Evolutionary conservation across 2,329 filamentous ascomycete genomes (phyloP).

Genomic region (Acrocalymma vagum): DNA sequence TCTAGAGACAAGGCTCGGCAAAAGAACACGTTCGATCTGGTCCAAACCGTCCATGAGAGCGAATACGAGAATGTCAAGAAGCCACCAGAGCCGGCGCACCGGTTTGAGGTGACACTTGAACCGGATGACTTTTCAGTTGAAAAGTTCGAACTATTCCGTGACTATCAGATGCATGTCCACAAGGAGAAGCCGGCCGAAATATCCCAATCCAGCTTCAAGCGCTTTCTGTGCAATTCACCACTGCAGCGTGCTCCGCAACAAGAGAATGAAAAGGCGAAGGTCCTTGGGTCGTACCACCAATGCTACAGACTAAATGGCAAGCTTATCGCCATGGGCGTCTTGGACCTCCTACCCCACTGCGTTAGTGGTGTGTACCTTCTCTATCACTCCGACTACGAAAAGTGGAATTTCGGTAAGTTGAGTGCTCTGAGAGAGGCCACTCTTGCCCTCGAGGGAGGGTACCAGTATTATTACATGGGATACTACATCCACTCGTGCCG

Average conservation of each 20-base stretch:
- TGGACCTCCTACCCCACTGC: conserved; percentile 78
- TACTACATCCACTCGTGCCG: conserved; percentile 83
- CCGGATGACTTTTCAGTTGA: conserved; percentile 75
- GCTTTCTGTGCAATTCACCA: conserved; percentile 79
- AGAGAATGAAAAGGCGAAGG: conserved; percentile 60
- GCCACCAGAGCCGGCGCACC: conserved; percentile 71
- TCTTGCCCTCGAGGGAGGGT: conserved; percentile 73
- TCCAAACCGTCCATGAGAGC: conserved; percentile 73
- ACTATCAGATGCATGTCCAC: conserved; percentile 80
- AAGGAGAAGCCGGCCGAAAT: conserved; percentile 70
- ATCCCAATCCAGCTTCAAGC: conserved; percentile 68
- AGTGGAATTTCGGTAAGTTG: conserved; percentile 76
- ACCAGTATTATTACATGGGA: conserved; percentile 82
- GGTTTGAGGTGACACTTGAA: conserved; percentile 75
- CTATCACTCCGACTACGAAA: conserved; percentile 78
- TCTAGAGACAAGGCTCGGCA: conserved; percentile 66
- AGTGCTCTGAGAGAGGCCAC: conserved; percentile 77
- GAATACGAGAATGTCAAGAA: conserved; percentile 65
- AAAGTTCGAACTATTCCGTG: conserved; percentile 75
- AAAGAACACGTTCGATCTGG: conserved; percentile 73
- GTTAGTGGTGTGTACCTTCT: conserved; percentile 87
- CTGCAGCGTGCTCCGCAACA: conserved; percentile 58
- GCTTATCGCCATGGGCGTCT: conserved; percentile 77
- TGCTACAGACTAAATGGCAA: conserved; percentile 81
- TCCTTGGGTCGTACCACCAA: conserved; percentile 80